These are phyloP conservation scores for Mycosphaerella sp. DNA, from an alignment of 2,329 filamentous ascomycete genomes.

Conservation along the genomic window DNA sequence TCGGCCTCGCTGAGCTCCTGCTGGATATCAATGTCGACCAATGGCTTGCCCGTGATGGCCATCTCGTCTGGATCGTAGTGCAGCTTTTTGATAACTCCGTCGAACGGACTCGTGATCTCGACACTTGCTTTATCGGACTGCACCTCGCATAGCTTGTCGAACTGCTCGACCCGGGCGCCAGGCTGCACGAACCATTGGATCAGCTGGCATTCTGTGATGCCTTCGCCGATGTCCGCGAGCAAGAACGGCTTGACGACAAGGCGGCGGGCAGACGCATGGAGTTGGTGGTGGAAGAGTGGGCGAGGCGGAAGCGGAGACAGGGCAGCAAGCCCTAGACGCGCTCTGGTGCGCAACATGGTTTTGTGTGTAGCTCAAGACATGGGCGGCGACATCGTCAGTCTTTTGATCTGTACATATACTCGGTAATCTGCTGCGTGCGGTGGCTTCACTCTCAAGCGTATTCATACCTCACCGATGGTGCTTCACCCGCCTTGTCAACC, in stretches of 20 bases:
- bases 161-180: conserved; percentile 91
- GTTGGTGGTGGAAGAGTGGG: conserved; percentile 22
- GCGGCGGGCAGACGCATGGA: conserved; percentile 27
- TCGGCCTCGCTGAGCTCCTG: conserved; percentile 64
- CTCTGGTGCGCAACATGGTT: neutral
- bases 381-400: neutral
- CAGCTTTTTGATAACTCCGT: conserved; percentile 91
- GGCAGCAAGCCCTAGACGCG: conserved; percentile 8
- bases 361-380: neutral
- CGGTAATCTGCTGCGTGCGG: neutral
- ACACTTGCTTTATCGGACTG: conserved; percentile 83
- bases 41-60: conserved; percentile 84
- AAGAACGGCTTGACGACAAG: conserved; percentile 68
- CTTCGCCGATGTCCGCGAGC: conserved; percentile 82
- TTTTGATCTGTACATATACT: neutral
- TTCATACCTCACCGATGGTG: neutral
- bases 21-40: conserved; percentile 91
- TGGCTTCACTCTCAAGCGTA: neutral
- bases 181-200: conserved; percentile 99
- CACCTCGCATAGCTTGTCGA: conserved; percentile 95
- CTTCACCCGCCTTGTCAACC: neutral
- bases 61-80: conserved; percentile 95
- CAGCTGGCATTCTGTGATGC: conserved; percentile 96
- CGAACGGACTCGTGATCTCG: conserved; percentile 90
- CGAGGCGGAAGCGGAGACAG: conserved; percentile 18